Percentiles rank a stretch among this genome's conserved stretches.
phyloP scores from a whole-genome alignment of 495 filamentous ascomycete species.

The Sabuloglossum arenarium region DNA sequence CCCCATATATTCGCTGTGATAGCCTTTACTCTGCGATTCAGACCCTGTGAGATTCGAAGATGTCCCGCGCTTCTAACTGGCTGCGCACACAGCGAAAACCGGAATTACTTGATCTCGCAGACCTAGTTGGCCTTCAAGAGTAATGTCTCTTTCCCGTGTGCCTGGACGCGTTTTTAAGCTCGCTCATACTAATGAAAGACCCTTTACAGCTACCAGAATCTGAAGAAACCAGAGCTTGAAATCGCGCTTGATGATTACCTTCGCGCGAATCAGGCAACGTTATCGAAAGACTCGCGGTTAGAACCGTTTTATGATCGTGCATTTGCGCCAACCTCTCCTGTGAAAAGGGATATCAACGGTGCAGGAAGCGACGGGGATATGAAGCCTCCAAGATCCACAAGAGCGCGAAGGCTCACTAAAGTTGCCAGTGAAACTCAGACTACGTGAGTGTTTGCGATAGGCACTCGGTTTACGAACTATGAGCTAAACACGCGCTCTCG shows the following conservation, averaged over 20 bases:
- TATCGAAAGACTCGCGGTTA: slow-evolving; percentile 40
- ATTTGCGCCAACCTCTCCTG: slow-evolving; percentile 40
- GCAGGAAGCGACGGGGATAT: slow-evolving; percentile 19
- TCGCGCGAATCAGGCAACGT: slow-evolving; percentile 36
- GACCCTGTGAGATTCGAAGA: slow-evolving; percentile 17
- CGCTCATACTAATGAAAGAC: background rate
- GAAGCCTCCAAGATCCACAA: slow-evolving; percentile 19
- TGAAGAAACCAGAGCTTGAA: slow-evolving; percentile 71
- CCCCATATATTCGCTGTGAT: slow-evolving; percentile 14
- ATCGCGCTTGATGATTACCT: slow-evolving; percentile 55
- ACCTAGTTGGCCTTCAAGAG: slow-evolving; percentile 52
- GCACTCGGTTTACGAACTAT: background rate
- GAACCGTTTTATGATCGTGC: slow-evolving; percentile 54
- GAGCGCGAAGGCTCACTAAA: slow-evolving; percentile 2
- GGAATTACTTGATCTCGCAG: slow-evolving; percentile 56
- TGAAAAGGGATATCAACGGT: slow-evolving; percentile 39
- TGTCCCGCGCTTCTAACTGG: slow-evolving; percentile 43
- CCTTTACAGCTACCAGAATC: slow-evolving; percentile 37
- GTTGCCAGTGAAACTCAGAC: background rate
- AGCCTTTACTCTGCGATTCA: slow-evolving; percentile 26
- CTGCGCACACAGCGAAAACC: slow-evolving; percentile 67
- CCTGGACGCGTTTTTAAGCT: background rate
- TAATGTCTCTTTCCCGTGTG: slow-evolving; percentile 20
- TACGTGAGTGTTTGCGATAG: background rate
- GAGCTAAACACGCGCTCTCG: background rate